Percentiles rank a stretch among this genome's conserved stretches.
phyloP scores from a whole-genome alignment of 257 asterid genomes.

The Avicennia marina region DNA sequence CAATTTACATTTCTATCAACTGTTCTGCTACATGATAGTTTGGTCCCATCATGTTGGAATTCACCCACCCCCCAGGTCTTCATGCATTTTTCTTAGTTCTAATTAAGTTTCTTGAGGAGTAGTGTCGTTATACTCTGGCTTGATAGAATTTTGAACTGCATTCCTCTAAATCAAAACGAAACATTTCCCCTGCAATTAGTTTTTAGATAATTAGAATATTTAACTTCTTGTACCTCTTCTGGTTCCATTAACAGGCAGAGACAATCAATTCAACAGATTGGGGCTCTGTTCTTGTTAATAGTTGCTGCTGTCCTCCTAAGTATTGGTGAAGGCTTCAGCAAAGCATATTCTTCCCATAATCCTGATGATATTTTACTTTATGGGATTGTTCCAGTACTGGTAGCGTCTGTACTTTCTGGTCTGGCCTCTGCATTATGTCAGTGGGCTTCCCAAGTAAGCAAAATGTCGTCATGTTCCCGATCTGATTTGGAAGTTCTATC shows the following conservation, averaged over 20 bases:
- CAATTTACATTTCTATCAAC: conserved; percentile 3
- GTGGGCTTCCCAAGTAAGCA: conserved; percentile 94
- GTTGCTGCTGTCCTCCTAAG: conserved; percentile 86
- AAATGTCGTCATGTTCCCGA: conserved; percentile 14
- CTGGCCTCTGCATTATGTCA: conserved; percentile 97
- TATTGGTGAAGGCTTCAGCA: conserved; percentile 90
- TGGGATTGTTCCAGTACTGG: conserved; percentile 83
- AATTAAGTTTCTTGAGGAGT: background rate
- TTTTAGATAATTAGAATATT: conserved; percentile 2
- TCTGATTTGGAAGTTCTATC: conserved; percentile 1
- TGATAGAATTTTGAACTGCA: background rate
- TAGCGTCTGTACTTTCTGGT: conserved; percentile 96
- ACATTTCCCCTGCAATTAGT: no score
- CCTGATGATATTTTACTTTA: conserved; percentile 69
- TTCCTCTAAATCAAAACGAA: no score
- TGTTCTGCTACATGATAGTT: no score
- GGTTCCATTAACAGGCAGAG: conserved; percentile 52
- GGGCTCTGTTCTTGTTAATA: conserved; percentile 88
- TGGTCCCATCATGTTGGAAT: no score
- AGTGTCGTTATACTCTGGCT: background rate
- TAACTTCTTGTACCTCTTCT: conserved; percentile 12
- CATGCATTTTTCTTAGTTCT: background rate
- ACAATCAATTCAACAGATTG: conserved; percentile 87
- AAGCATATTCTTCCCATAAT: conserved; percentile 47
- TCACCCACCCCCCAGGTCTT: no score